A percentile compares a stretch with the other conserved stretches of the same genome.
Evolutionary conservation across 306 rosid genomes (phyloP).

Genomic region (Medicago ruthenica): DNA sequence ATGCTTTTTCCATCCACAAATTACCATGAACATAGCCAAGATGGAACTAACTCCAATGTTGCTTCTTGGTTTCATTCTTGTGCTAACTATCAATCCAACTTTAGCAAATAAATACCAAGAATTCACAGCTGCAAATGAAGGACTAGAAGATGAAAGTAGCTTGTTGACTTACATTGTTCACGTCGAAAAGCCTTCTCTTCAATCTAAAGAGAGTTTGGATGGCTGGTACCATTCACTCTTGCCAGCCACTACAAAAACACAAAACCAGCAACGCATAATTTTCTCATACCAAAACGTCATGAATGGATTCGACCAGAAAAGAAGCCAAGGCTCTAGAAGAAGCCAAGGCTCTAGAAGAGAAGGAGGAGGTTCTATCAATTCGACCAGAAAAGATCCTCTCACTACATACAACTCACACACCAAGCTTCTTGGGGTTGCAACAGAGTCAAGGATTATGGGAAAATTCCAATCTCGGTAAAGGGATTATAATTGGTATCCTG

Average conservation of each 20-base stretch:
- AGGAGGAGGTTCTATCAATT: conserved; percentile 59
- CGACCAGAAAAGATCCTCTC: conserved; percentile 46
- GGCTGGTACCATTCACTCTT: conserved; percentile 63
- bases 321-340: conserved; percentile 62
- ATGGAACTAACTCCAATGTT: conserved; percentile 23
- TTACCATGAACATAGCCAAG: background rate
- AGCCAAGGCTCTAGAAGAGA: conserved; percentile 51
- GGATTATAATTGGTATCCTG: conserved; percentile 69
- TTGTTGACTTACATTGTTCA: conserved; percentile 58
- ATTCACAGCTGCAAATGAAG: background rate
- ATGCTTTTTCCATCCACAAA: background rate
- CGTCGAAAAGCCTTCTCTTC: conserved; percentile 49
- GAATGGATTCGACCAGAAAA: conserved; percentile 55
- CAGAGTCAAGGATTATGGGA: conserved; percentile 54
- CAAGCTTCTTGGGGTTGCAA: conserved; percentile 68
- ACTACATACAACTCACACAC: conserved; percentile 71
- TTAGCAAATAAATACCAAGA: conserved; percentile 29
- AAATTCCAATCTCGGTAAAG: conserved; percentile 58
- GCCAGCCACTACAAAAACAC: conserved; percentile 39
- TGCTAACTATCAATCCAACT: background rate
- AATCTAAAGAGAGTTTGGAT: conserved; percentile 42
- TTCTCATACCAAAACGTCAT: conserved; percentile 52
- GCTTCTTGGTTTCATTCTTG: conserved; percentile 36
- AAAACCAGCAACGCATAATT: conserved; percentile 40
- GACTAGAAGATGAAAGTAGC: conserved; percentile 18